These are phyloP conservation scores for Mycena rebaudengoi DNA, from an alignment of 768 basidiomycete species.

Conservation along the genomic window DNA sequence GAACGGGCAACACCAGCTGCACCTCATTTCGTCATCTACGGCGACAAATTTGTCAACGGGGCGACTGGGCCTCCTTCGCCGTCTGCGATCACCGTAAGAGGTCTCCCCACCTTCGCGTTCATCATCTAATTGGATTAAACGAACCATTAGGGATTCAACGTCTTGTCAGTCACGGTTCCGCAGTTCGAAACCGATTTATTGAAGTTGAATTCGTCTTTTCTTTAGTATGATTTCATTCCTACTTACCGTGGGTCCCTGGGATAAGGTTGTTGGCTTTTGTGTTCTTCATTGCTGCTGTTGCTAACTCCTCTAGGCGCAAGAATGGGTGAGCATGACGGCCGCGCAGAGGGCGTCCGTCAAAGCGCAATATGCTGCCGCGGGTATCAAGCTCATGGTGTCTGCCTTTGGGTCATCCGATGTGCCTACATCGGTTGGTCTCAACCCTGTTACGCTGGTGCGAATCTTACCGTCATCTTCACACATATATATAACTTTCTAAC, in stretches of 20 bases:
- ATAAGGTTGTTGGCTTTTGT: conserved; percentile 52
- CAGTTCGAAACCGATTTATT: not conserved
- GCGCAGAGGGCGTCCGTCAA: conserved; percentile 58
- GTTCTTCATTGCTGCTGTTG: not conserved
- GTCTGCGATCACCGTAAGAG: conserved; percentile 50
- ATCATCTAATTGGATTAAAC: not conserved
- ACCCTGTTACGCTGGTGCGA: conserved; percentile 65
- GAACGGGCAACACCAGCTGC: conserved; percentile 51
- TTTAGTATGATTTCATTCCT: conserved; percentile 61
- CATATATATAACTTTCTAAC: conserved; percentile 33
- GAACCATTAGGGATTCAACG: conserved; percentile 60
- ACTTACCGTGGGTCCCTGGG: conserved; percentile 61
- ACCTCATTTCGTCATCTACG: conserved; percentile 60
- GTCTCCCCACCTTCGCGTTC: not conserved
- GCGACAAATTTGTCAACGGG: conserved; percentile 52
- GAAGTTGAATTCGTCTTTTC: not conserved
- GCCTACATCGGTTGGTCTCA: conserved; percentile 64
- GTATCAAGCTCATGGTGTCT: conserved; percentile 72
- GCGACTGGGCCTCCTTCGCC: conserved; percentile 57
- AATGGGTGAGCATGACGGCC: conserved; percentile 59
- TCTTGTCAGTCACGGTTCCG: conserved; percentile 55
- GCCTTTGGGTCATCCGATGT: conserved; percentile 68
- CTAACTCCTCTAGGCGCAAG: conserved; percentile 46
- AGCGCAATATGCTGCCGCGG: conserved; percentile 61
- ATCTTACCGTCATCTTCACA: not conserved